A percentile compares a stretch with the other conserved stretches of the same genome.
Conservation (phyloP, 1,284 basidiomycete species). For the Lentinula novae-zelandiae region DNA sequence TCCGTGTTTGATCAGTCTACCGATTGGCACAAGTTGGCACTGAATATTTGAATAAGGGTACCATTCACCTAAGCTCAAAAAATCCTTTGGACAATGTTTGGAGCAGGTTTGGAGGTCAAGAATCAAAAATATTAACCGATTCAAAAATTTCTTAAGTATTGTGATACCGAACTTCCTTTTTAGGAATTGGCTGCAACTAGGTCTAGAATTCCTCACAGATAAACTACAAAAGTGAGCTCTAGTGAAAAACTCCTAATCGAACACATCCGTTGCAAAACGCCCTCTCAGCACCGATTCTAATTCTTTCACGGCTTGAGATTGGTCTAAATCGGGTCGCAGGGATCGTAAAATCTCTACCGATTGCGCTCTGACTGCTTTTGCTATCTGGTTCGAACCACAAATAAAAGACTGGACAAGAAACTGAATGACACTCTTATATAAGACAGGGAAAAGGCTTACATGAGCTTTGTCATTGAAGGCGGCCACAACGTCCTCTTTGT, state of each 20-base stretch:
- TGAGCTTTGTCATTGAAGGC: slow-evolving; percentile 32
- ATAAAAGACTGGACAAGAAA: slow-evolving; percentile 37
- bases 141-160: too few species aligned
- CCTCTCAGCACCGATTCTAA: slow-evolving; percentile 34
- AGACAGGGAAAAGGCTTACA: slow-evolving; percentile 7
- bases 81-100: too few species aligned
- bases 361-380: slow-evolving; percentile 34
- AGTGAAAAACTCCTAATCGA: slow-evolving; percentile 39
- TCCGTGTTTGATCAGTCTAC: too few species aligned
- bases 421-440: background rate
- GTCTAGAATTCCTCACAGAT: too few species aligned
- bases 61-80: too few species aligned
- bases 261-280: slow-evolving; percentile 43
- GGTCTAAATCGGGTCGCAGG: slow-evolving; percentile 21
- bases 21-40: too few species aligned
- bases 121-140: too few species aligned
- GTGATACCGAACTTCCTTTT: too few species aligned
- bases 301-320: slow-evolving; percentile 23
- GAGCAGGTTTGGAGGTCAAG: too few species aligned
- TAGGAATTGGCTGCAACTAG: background rate
- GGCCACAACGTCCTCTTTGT: slow-evolving; percentile 32
- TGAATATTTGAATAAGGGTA: too few species aligned
- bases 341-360: slow-evolving; percentile 36
- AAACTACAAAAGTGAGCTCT: background rate
- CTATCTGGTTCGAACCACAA: slow-evolving; percentile 40